These are phyloP conservation scores for Corymbia citriodora DNA, from an alignment of 441 rosid genomes.

Conservation along the genomic window DNA sequence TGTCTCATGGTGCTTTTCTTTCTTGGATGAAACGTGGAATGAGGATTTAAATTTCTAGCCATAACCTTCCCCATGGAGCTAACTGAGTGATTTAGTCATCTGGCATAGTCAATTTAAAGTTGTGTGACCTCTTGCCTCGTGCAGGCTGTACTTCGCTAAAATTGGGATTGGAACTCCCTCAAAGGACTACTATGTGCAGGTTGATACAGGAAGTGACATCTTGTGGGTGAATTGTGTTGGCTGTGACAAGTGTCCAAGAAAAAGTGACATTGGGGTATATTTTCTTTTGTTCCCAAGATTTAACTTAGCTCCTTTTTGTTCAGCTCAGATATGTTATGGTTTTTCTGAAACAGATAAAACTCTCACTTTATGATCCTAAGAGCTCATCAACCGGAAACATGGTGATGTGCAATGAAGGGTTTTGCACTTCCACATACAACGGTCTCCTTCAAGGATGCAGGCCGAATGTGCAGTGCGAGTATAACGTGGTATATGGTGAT, in stretches of 20 bases:
- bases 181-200: constrained; percentile 7
- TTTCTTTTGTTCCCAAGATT: background rate
- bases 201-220: constrained; percentile 17
- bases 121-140: background rate
- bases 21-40: background rate
- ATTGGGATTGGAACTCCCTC: constrained; percentile 14
- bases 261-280: constrained; percentile 4
- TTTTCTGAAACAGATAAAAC: background rate
- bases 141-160: constrained; percentile 9
- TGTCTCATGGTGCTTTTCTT: background rate
- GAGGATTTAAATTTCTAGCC: background rate
- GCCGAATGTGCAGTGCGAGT: background rate
- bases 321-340: background rate
- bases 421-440: background rate
- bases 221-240: constrained; percentile 10
- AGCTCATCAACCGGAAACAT: background rate
- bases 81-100: background rate
- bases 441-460: background rate
- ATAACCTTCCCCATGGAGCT: background rate
- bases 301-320: background rate
- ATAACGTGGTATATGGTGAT: constrained; percentile 9
- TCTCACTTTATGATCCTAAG: constrained; percentile 4
- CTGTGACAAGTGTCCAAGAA: constrained; percentile 7
- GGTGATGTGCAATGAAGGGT: background rate
- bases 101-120: background rate